Evolutionary conservation across 2,329 filamentous ascomycete species (phyloP).

Genomic region (Stachybotrys chlorohalonatus): DNA sequence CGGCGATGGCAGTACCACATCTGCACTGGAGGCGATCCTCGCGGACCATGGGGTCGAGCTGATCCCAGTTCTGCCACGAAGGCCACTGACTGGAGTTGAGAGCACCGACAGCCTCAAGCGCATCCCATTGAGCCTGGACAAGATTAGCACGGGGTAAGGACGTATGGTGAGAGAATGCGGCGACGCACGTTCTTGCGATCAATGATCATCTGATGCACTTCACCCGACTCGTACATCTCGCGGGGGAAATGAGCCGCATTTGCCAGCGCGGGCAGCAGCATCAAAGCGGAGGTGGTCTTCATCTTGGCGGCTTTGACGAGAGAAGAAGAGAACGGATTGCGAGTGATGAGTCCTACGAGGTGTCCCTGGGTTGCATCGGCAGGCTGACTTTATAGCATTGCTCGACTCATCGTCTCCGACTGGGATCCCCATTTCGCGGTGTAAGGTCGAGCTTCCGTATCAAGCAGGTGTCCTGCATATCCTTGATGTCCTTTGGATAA

Average conservation of each 20-base stretch:
- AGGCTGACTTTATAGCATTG: neutral
- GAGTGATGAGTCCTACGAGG: neutral
- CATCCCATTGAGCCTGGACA: slow-evolving; percentile 7
- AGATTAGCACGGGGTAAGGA: neutral
- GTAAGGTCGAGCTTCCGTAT: neutral
- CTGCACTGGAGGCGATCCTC: slow-evolving; percentile 6
- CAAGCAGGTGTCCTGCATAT: neutral
- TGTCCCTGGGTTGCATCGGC: neutral
- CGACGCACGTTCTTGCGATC: slow-evolving; percentile 6
- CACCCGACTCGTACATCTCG: slow-evolving; percentile 7
- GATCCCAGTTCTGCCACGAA: slow-evolving; percentile 6
- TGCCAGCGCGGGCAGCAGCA: slow-evolving; percentile 5
- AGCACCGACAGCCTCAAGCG: slow-evolving; percentile 5
- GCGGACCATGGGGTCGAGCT: slow-evolving; percentile 6
- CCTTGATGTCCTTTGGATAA: neutral
- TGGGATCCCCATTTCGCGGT: neutral
- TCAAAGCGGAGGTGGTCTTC: slow-evolving; percentile 3
- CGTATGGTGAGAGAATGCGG: neutral
- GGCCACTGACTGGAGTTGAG: slow-evolving; percentile 6
- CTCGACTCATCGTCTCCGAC: neutral
- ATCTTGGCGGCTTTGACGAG: slow-evolving; percentile 3
- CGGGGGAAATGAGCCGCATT: slow-evolving; percentile 4
- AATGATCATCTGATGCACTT: slow-evolving; percentile 7
- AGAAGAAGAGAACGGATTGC: neutral
- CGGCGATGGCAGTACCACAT: slow-evolving; percentile 4